A percentile compares a stretch with the other conserved stretches of the same genome.
Conservation (phyloP, 2,329 filamentous ascomycete species). For the Cladorrhinum sp. region DNA sequence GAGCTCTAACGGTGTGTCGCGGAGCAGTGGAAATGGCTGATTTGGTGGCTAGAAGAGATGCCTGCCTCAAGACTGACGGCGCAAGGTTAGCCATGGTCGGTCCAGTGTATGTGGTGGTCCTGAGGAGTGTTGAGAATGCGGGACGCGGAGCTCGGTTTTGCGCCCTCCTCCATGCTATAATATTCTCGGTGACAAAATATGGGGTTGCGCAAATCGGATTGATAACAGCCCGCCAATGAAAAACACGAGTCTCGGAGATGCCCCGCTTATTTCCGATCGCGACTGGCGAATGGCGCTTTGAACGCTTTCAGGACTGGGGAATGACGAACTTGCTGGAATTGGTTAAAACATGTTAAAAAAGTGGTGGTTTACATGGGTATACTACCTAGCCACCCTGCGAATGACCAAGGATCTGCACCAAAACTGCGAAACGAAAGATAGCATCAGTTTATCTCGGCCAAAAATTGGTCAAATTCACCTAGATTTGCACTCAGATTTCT, state of each 20-base stretch:
- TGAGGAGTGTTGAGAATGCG: constrained; percentile 13
- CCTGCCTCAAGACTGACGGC: constrained; percentile 71
- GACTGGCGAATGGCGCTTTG: constrained; percentile 14
- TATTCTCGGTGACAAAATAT: constrained; percentile 12
- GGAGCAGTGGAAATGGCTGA: constrained; percentile 37
- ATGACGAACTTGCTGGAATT: not conserved
- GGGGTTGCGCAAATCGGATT: constrained; percentile 6
- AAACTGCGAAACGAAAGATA: no score
- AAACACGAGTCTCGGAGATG: not conserved
- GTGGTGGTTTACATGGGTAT: no score
- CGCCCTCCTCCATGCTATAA: constrained; percentile 5
- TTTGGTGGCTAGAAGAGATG: constrained; percentile 56
- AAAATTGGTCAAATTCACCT: no score
- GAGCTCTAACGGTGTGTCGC: constrained; percentile 33
- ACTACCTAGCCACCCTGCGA: no score
- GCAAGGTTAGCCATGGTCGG: constrained; percentile 61
- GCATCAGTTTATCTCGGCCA: no score
- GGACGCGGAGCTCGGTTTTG: constrained; percentile 24
- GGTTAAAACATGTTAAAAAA: no score
- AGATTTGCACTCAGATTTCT: no score
- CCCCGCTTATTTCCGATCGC: constrained; percentile 17
- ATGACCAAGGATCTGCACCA: no score
- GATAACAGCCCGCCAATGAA: not conserved
- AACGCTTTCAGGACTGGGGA: constrained; percentile 10
- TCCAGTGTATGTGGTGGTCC: not conserved